These are phyloP conservation scores for Diplogelasinospora grovesii DNA, from an alignment of 495 filamentous ascomycete species.

Conservation along the genomic window DNA sequence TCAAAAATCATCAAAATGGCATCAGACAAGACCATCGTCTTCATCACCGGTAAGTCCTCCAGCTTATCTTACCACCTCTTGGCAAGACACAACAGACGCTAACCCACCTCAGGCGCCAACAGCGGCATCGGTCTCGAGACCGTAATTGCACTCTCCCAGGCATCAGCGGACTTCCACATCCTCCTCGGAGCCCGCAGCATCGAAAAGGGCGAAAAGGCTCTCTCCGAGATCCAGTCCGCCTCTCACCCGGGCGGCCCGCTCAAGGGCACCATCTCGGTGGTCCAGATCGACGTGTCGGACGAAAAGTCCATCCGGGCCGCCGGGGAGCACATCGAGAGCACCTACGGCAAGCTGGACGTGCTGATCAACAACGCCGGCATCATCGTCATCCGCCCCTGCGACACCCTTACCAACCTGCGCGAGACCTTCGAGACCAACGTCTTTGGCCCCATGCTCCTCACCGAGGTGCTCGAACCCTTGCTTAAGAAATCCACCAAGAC, in stretches of 20 bases:
- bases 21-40: conserved; percentile 23
- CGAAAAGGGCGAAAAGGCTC: conserved; percentile 37
- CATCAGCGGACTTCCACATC: conserved; percentile 35
- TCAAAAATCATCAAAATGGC: conserved; percentile 8
- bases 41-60: conserved; percentile 31
- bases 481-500: conserved; percentile 34
- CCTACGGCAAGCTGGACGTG: conserved; percentile 38
- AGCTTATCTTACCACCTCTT: not conserved
- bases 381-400: conserved; percentile 13
- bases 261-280: conserved; percentile 25
- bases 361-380: conserved; percentile 47
- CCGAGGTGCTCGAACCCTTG: conserved; percentile 37
- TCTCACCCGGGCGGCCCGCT: conserved; percentile 9
- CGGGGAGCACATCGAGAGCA: conserved; percentile 20
- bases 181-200: conserved; percentile 37
- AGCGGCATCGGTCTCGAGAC: conserved; percentile 46
- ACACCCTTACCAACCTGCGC: conserved; percentile 20
- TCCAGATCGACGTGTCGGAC: conserved; percentile 43
- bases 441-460: conserved; percentile 38
- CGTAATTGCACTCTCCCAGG: conserved; percentile 34
- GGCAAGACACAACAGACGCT: too few species aligned
- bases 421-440: conserved; percentile 46
- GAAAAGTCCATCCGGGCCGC: conserved; percentile 35
- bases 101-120: conserved; percentile 29
- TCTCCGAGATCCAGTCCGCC: conserved; percentile 27